A percentile compares a stretch with the other conserved stretches of the same genome.
Evolutionary conservation across 768 basidiomycete genomes (phyloP).

Genomic region (Tremella fuciformis): DNA sequence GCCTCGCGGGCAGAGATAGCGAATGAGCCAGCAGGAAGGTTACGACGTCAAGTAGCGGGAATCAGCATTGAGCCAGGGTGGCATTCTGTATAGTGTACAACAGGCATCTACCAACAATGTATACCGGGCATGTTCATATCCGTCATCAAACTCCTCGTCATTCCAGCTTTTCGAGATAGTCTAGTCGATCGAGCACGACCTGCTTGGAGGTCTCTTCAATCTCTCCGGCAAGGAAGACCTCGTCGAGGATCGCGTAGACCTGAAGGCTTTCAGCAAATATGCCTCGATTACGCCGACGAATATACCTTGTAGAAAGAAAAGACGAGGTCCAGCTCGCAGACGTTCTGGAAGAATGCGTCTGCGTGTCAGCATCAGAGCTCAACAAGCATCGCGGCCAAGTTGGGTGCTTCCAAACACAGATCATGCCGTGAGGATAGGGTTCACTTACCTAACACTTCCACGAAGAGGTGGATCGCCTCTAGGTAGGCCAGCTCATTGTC

Average conservation of each 20-base stretch:
- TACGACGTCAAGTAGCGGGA: background rate
- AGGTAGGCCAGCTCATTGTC: constrained; percentile 97
- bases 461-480: constrained; percentile 96
- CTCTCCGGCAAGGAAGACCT: constrained; percentile 96
- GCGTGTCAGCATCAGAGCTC: constrained; percentile 11
- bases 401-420: too few relatives aligned
- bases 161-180: constrained; percentile 89
- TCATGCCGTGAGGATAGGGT: background rate
- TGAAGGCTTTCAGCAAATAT: constrained; percentile 44
- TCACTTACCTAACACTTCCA: constrained; percentile 84
- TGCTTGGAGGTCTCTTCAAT: constrained; percentile 98
- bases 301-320: constrained; percentile 96
- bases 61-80: too few relatives aligned
- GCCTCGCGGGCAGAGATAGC: constrained; percentile 26
- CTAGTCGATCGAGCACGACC: constrained; percentile 83
- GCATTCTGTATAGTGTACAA: constrained; percentile 2
- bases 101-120: constrained; percentile 11
- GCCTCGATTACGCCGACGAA: too few relatives aligned
- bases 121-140: background rate
- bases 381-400: too few relatives aligned
- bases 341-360: constrained; percentile 99
- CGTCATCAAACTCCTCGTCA: constrained; percentile 49
- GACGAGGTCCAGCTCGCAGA: constrained; percentile 94
- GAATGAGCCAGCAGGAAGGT: background rate
- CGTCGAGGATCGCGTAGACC: constrained; percentile 98